Evolutionary conservation across 129 eudicot genomes (phyloP).

Genomic region (Lactuca saligna): DNA sequence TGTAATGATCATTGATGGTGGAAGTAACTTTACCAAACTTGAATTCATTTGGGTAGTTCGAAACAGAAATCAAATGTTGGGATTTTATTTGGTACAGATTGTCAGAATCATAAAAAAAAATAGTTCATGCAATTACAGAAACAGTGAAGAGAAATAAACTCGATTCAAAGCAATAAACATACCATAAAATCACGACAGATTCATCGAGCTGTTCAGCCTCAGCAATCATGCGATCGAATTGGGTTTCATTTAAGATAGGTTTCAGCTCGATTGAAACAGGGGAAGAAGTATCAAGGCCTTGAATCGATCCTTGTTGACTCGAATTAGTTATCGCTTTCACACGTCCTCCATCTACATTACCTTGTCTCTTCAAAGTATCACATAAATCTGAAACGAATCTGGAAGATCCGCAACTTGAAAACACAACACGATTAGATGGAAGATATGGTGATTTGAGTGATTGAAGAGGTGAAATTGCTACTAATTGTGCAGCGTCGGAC

Average conservation of each 20-base stretch:
- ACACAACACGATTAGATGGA: slow-evolving; percentile 7
- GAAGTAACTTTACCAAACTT: too few relatives aligned
- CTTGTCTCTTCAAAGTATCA: slow-evolving; percentile 2
- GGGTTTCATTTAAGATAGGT: slow-evolving; percentile 51
- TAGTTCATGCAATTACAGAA: neutral
- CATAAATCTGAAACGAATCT: slow-evolving; percentile 3
- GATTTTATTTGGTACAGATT: too few relatives aligned
- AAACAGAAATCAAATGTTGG: too few relatives aligned
- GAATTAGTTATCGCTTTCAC: slow-evolving; percentile 13
- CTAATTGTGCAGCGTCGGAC: slow-evolving; percentile 10
- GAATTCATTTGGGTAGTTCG: too few relatives aligned
- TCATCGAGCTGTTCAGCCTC: slow-evolving; percentile 61
- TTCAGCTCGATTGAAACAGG: slow-evolving; percentile 61
- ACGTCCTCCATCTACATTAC: neutral
- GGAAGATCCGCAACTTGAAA: slow-evolving; percentile 16
- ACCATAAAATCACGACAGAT: slow-evolving; percentile 66
- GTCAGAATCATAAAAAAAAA: too few relatives aligned
- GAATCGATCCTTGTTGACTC: slow-evolving; percentile 23
- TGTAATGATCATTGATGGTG: too few relatives aligned
- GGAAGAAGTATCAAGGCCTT: slow-evolving; percentile 32
- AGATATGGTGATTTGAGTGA: slow-evolving; percentile 17
- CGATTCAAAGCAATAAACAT: neutral
- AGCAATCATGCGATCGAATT: slow-evolving; percentile 59
- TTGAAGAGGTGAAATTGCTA: slow-evolving; percentile 17
- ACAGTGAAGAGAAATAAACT: neutral